phyloP scores from a whole-genome alignment of 2,329 filamentous ascomycete species.

The Akanthomyces lecanii region DNA sequence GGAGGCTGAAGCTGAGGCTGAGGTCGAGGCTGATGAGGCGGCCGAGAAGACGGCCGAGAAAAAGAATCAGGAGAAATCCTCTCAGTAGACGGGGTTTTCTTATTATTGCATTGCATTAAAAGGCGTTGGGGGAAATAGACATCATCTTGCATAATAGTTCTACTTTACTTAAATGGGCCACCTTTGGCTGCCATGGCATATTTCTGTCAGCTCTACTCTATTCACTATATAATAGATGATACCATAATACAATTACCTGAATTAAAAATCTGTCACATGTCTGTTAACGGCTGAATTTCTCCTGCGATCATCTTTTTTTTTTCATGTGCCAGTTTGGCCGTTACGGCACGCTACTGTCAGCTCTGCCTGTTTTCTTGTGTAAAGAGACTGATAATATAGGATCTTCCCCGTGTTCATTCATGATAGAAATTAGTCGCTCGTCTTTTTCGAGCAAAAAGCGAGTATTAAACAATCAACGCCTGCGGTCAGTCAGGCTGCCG shows the following conservation, averaged over 20 bases:
- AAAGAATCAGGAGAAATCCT: neutral
- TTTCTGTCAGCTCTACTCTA: neutral
- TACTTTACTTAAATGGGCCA: neutral
- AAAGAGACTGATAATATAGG: too few species aligned
- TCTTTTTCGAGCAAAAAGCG: too few species aligned
- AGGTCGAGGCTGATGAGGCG: neutral
- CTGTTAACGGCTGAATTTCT: neutral
- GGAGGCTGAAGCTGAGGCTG: slow-evolving; percentile 7
- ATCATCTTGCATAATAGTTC: neutral
- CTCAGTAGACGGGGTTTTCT: neutral
- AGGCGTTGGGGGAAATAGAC: neutral
- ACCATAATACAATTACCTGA: neutral
- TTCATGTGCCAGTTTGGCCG: neutral
- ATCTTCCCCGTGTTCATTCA: too few species aligned
- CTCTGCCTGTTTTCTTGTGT: too few species aligned
- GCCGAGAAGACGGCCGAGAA: neutral
- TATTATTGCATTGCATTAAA: slow-evolving; percentile 2
- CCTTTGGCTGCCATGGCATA: neutral
- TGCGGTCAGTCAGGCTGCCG: too few species aligned
- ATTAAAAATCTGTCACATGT: too few species aligned
- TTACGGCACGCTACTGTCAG: too few species aligned
- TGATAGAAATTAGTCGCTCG: too few species aligned
- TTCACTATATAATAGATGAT: neutral
- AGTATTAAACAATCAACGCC: neutral
- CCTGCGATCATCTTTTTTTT: neutral